Conservation (phyloP, 1,284 basidiomycete genomes). For the Ceratobasidium sp. region DNA sequence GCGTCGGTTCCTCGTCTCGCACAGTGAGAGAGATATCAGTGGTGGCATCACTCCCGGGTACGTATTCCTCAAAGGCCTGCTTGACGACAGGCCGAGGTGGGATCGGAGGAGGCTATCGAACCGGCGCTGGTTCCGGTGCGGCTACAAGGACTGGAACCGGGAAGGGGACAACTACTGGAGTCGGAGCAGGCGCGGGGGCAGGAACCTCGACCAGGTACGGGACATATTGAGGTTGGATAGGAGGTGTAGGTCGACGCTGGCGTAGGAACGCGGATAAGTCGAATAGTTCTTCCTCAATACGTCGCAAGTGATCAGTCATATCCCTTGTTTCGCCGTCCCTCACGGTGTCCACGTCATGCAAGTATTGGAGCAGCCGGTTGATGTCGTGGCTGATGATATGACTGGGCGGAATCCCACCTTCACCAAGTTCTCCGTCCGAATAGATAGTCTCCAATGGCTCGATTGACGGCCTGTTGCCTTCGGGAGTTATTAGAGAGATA, state of each 20-base stretch:
- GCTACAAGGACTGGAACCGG: not conserved
- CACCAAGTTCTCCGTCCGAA: slow-evolving; percentile 48
- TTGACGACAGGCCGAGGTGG: not conserved
- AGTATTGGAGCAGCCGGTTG: slow-evolving; percentile 66
- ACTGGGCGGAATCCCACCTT: slow-evolving; percentile 47
- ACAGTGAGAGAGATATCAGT: slow-evolving; percentile 22
- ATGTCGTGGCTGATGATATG: slow-evolving; percentile 68
- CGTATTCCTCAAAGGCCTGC: slow-evolving; percentile 11
- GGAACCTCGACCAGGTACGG: too few species aligned
- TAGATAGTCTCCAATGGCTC: slow-evolving; percentile 61
- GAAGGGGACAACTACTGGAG: too few species aligned
- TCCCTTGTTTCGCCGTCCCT: slow-evolving; percentile 68
- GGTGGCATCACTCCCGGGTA: slow-evolving; percentile 26
- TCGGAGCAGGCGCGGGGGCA: too few species aligned
- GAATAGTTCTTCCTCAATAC: slow-evolving; percentile 66
- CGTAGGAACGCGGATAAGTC: slow-evolving; percentile 53
- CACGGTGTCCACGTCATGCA: slow-evolving; percentile 65
- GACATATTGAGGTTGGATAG: too few species aligned
- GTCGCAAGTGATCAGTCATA: slow-evolving; percentile 65
- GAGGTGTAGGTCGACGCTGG: too few species aligned
- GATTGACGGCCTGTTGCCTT: too few species aligned
- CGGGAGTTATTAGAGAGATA: slow-evolving; percentile 61
- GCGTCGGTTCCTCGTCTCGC: too few species aligned
- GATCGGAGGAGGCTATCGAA: not conserved
- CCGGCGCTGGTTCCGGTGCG: not conserved